These are phyloP conservation scores for Penicillium maclennaniae DNA, from an alignment of 495 filamentous ascomycete species.

Conservation along the genomic window DNA sequence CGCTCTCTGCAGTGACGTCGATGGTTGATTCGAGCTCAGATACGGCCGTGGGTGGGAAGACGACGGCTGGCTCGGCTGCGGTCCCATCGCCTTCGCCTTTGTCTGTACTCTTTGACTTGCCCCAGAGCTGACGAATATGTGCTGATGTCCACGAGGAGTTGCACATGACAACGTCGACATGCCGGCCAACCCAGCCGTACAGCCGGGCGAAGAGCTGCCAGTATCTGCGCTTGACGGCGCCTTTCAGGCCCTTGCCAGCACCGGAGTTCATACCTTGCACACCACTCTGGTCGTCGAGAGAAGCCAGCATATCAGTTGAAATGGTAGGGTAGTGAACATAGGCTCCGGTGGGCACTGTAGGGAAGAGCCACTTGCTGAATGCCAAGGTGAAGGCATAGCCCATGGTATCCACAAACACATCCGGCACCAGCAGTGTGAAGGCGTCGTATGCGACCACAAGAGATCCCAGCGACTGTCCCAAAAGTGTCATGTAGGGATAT, in stretches of 20 bases:
- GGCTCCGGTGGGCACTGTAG: constrained; percentile 74
- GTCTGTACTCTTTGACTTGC: constrained; percentile 27
- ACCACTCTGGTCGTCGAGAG: constrained; percentile 64
- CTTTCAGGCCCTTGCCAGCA: constrained; percentile 63
- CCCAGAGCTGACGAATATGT: constrained; percentile 82
- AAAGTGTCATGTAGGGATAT: constrained; percentile 90
- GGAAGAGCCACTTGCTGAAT: constrained; percentile 78
- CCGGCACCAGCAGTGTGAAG: constrained; percentile 86
- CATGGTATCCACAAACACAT: constrained; percentile 97
- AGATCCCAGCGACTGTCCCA: constrained; percentile 87
- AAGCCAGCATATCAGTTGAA: constrained; percentile 93
- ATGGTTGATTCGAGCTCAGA: constrained; percentile 70
- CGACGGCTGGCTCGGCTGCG: constrained; percentile 48
- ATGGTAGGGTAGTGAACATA: constrained; percentile 99
- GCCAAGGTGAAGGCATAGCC: constrained; percentile 91
- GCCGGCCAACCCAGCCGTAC: constrained; percentile 75
- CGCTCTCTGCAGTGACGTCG: constrained; percentile 61
- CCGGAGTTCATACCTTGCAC: constrained; percentile 80
- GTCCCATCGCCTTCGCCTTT: constrained; percentile 30
- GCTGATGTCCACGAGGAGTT: constrained; percentile 91
- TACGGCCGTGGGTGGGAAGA: constrained; percentile 91
- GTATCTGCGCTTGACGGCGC: constrained; percentile 68
- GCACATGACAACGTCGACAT: constrained; percentile 90
- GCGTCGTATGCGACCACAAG: constrained; percentile 85
- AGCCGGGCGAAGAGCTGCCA: constrained; percentile 80